Base-by-base conservation (phyloP, 352 stramenopile genomes). In the Pythium phragmiticola region DNA sequence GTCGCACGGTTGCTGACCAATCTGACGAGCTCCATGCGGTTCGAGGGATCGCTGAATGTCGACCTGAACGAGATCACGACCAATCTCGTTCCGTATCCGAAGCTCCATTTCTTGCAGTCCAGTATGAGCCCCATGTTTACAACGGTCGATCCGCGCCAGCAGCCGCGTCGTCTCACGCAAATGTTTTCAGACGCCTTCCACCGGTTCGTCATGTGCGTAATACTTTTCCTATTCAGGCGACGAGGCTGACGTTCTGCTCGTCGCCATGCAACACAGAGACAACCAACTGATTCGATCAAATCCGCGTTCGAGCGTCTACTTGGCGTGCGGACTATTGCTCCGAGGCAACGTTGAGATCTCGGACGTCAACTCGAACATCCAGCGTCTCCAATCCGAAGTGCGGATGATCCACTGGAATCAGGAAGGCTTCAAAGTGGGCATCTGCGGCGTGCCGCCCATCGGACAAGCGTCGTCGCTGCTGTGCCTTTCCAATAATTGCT, bases 11-110 rank as follows among this genome's bases (percentile, higher is more conserved):
- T 99, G 14, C 91, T 99, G 64, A 99, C 92, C 33, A 98, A 97
- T n/a, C 74, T 99, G 54, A 99, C 98, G n/a, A 98, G 96, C 56
- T 99, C 94, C 11, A 97, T 99, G 73, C 95, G 97, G 65, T 99
- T 99, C 75, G 93, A 99, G 76, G 97, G 97, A 52, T 95, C 94
- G 30, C 75, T 99, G 49, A 99, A 99, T 75, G 96, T 99, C 49
- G 97, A 99, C 87, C 81, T 99, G 57, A 99, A 97, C 64, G 96
- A 99, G 80, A 99, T 99, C 84, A 97, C 98, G 74, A 99, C 96
- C 65, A 99, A 99, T 81, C 85, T 99, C 73, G 97, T 99, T 42
- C 97, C 97, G 36, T 99, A 98, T 73, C 97, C 97, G 23, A 97
- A 97, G 63, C 97, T 99, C 56, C 96, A 99, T 72, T 99, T 99